Evolutionary conservation across 345 rosid genomes (phyloP).

Genomic region (Pseudoturritis turrita): DNA sequence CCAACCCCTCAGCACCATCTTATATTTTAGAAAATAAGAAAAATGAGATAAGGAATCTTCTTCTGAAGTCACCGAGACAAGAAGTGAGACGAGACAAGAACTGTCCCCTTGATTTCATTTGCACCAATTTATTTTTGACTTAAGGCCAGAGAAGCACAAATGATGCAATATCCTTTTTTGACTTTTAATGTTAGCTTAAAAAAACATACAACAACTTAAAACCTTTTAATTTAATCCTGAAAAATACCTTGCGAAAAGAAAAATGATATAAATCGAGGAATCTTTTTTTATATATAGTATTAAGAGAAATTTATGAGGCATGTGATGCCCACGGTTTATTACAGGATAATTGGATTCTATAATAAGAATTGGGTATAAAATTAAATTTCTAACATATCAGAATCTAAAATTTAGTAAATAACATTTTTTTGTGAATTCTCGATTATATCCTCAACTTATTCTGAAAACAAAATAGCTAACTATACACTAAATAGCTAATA

Average conservation of each 20-base stretch:
- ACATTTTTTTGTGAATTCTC: too few relatives aligned
- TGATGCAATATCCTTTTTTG: neutral
- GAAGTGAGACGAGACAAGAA: conserved; percentile 17
- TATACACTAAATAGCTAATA: too few relatives aligned
- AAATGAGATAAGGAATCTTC: conserved; percentile 3
- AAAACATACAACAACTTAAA: neutral
- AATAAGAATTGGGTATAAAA: too few relatives aligned
- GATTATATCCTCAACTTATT: too few relatives aligned
- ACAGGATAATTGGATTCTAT: too few relatives aligned
- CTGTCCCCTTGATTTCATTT: conserved; percentile 21
- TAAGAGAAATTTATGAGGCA: conserved; percentile 12
- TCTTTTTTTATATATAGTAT: neutral
- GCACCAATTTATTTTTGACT: neutral
- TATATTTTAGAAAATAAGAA: neutral
- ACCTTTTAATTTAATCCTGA: neutral
- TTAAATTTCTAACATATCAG: too few relatives aligned
- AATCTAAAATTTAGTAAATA: too few relatives aligned
- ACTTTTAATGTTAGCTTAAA: neutral
- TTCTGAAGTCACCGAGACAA: conserved; percentile 11
- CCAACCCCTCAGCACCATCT: conserved; percentile 22
- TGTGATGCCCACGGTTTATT: conserved; percentile 24
- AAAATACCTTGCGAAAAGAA: neutral
- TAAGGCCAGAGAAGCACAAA: conserved; percentile 12
- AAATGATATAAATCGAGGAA: neutral
- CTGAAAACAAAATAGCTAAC: too few relatives aligned